These are phyloP conservation scores for Larix sibirica DNA, from an alignment of 83 land plant species.

Conservation along the genomic window DNA sequence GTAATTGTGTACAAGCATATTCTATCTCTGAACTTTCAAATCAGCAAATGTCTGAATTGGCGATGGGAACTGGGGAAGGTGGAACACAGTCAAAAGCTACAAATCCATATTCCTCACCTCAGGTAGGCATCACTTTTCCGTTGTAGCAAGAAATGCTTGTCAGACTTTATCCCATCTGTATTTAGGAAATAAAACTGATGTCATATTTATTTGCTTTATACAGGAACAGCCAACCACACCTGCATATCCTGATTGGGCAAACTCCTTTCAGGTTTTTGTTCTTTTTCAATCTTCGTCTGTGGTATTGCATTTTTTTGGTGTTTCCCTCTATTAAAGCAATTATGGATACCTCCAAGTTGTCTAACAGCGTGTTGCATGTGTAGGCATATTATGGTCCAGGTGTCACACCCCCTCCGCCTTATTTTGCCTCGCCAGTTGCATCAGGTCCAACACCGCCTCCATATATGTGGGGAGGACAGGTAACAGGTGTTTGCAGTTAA, in stretches of 20 bases:
- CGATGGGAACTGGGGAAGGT: slow-evolving; percentile 36
- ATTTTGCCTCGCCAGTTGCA: slow-evolving; percentile 32
- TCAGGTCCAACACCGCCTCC: slow-evolving; percentile 54
- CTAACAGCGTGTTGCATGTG: not conserved
- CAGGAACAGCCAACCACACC: slow-evolving; percentile 20
- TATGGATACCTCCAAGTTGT: not conserved
- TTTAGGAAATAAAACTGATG: not conserved
- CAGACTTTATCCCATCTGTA: no score
- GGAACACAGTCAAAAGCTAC: slow-evolving; percentile 36
- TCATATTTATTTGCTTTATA: not conserved
- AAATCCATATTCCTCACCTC: slow-evolving; percentile 5
- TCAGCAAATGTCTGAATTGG: not conserved
- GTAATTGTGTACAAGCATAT: not conserved
- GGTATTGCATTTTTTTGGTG: not conserved
- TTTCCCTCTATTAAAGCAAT: not conserved
- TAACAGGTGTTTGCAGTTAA: not conserved
- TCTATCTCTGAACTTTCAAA: not conserved
- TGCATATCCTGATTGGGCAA: slow-evolving; percentile 37
- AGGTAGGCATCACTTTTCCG: not conserved
- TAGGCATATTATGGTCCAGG: slow-evolving; percentile 61
- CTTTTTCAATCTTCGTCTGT: not conserved
- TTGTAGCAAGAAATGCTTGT: not conserved
- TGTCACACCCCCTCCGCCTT: slow-evolving; percentile 37
- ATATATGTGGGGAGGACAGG: slow-evolving; percentile 64
- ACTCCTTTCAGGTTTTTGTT: slow-evolving; percentile 24